Evolutionary conservation across 768 basidiomycete species (phyloP).

Genomic region (Pisolithus albus): DNA sequence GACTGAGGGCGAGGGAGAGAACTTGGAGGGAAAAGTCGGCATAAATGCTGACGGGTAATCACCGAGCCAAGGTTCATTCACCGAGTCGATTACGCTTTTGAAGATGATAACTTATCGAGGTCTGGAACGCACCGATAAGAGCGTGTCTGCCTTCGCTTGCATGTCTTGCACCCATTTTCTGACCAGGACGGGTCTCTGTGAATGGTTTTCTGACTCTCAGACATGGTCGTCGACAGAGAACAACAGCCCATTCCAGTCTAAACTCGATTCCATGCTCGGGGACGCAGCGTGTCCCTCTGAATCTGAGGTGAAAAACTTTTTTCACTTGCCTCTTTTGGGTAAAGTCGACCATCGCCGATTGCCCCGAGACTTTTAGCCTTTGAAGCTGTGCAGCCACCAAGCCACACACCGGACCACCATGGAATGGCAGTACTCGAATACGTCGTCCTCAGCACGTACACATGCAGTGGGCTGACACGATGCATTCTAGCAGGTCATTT

Average conservation of each 20-base stretch:
- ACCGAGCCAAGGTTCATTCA: conserved; percentile 35
- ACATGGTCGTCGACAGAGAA: conserved; percentile 2
- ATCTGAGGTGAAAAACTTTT: conserved; percentile 16
- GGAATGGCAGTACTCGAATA: too few species aligned
- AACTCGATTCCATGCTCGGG: conserved; percentile 19
- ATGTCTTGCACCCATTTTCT: neutral
- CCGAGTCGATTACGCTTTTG: conserved; percentile 32
- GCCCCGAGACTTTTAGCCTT: conserved; percentile 17
- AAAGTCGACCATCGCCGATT: neutral
- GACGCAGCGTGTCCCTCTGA: conserved; percentile 5
- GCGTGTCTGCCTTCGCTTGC: neutral
- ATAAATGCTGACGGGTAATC: conserved; percentile 18
- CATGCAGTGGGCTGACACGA: too few species aligned
- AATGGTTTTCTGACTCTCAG: neutral
- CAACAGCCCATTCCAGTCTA: neutral
- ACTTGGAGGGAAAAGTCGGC: conserved; percentile 12
- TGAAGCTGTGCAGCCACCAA: conserved; percentile 11
- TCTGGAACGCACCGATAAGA: conserved; percentile 11
- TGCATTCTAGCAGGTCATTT: too few species aligned
- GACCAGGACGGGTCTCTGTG: neutral
- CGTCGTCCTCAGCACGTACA: too few species aligned
- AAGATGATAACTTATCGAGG: conserved; percentile 7
- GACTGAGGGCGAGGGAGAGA: conserved; percentile 10
- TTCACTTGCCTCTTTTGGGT: conserved; percentile 14
- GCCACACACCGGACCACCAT: neutral